phyloP scores from a whole-genome alignment of 1,284 basidiomycete species.

The Cerrena zonata region DNA sequence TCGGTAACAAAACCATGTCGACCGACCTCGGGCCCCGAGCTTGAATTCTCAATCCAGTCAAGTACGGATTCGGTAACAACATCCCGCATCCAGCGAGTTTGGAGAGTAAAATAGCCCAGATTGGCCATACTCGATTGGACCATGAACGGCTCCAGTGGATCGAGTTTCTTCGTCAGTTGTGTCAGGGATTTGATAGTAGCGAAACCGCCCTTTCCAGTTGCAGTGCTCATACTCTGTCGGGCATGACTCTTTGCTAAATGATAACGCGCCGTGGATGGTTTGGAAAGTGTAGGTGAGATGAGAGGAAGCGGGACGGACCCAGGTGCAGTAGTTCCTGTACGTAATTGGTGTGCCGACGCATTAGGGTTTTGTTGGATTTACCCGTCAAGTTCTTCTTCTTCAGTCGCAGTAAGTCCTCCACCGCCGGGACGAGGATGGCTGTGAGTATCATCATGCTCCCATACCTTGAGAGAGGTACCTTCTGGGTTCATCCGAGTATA shows the following conservation, averaged over 20 bases:
- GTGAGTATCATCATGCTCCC: constrained; percentile 2
- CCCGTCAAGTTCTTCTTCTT: not conserved
- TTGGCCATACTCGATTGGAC: not conserved
- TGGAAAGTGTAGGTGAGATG: not conserved
- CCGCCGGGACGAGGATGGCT: constrained; percentile 1
- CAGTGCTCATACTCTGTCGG: not conserved
- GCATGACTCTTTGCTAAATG: constrained; percentile 2
- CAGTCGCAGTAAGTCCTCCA: not conserved
- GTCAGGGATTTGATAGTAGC: not conserved
- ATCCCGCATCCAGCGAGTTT: not conserved
- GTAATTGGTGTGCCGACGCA: constrained; percentile 1
- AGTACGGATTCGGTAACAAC: not conserved
- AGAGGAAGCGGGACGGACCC: not conserved
- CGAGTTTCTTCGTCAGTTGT: not conserved
- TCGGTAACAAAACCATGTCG: constrained; percentile 10
- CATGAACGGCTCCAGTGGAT: not conserved
- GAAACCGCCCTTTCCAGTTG: not conserved
- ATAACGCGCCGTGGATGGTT: constrained; percentile 4
- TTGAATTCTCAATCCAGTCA: not conserved
- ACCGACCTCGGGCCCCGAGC: not conserved
- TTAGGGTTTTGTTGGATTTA: constrained; percentile 1
- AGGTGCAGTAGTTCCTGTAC: constrained; percentile 3
- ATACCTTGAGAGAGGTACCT: not conserved
- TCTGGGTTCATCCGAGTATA: not conserved
- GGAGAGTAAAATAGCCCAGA: not conserved